Evolutionary conservation across 1,139 yeast genomes (phyloP), one percentile per base, ranked within the genome.

Genomic region (Yamadazyma siamensis): DNA sequence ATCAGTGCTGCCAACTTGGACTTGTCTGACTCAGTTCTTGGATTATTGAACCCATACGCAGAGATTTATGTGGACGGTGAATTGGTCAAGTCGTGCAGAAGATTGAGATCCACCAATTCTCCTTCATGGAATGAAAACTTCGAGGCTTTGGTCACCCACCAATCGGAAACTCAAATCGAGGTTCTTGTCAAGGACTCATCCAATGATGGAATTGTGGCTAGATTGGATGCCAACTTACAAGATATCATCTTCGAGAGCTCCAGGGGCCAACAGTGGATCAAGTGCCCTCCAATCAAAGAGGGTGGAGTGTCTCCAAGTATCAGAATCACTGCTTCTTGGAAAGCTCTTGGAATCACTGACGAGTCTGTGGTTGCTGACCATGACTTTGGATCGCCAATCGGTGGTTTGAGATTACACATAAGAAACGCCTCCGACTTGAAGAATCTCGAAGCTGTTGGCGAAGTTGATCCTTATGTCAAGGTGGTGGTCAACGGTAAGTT

Each of bases 1-100:
- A 81, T 82, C 44, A 81, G 80, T 45, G 91, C 88, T 27, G 75
- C 75, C 41, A 75, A 79, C 35, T 70, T 91, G 50, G 94, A 85
- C 49, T 61, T 72, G 23, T 62, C 79, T 4, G 56, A 67, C 29
- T 76, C 94, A 1, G 64, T 80, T 37, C 68, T 82, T 39, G 96
- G 95, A 28, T 70, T 69, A 33, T 61, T 83, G 50, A 79, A 81
- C 46, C 85, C 91, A 16, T 78, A 71, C 50, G 87, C 87, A 8
- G 85, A 80, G 45, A 56, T 83, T 15, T 77, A 58, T 45, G 55
- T 80, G 33, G 76, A 80, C 49, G 71, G 69, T 26, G 70, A 77
- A 39, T 58, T 75, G 34, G 66, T 70, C 10, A 72, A 72, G 46
- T 58, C 59, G 5, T 74, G 78, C 38, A 77, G 91, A 65, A 70